Base-by-base conservation (phyloP, 2,329 filamentous ascomycete genomes). In the Macroventuria anomochaeta region DNA sequence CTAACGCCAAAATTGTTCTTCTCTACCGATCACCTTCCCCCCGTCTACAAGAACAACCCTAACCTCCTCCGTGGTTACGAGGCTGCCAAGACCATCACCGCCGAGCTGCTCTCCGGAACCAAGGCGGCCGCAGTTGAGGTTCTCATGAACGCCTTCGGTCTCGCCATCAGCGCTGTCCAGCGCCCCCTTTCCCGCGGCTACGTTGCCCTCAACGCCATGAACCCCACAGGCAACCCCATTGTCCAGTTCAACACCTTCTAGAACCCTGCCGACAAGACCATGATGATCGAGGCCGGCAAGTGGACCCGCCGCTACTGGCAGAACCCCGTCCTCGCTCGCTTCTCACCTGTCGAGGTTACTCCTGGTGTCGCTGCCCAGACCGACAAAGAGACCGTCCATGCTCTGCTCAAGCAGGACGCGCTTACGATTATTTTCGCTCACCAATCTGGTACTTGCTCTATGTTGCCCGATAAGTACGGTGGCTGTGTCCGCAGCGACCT, bases 191-290 rank as follows among this genome's bases (percentile, higher is more conserved):
- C 63, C 6, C 69, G 72, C 32, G 73, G 72, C 10, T 67, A 64
- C 17, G 68, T 74, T 31, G 63, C 60, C 4, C 60, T 74, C 40
- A 68, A 71, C 51, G 65, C 67, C 8, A 63, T 64, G 12, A 63
- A 73, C 40, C 69, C 70, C 4, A 33, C 41, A 2, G 58, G 55
- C 8, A 54, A 59, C 3, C 70, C 69, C 1, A 53, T 70, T 11
- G 51, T 72, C 34, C 53, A 71, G 29, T 73, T 61, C 50, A 66
- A 65, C 42, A 66, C 72, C 13, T 70, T 59, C 32, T 53, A 65
- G 25, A 71, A 76, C 56, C 71, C 71, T 1, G 46, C 70, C 7
- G 75, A 78, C 48, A 67, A 41, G 36, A 31, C 36, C 5, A 51
- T 74, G 20, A 37, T 73, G 1, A 57, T 69, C 3, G 65, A 64